Base-by-base conservation (phyloP, 352 stramenopile genomes). In the Saprolegnia parasitica region DNA sequence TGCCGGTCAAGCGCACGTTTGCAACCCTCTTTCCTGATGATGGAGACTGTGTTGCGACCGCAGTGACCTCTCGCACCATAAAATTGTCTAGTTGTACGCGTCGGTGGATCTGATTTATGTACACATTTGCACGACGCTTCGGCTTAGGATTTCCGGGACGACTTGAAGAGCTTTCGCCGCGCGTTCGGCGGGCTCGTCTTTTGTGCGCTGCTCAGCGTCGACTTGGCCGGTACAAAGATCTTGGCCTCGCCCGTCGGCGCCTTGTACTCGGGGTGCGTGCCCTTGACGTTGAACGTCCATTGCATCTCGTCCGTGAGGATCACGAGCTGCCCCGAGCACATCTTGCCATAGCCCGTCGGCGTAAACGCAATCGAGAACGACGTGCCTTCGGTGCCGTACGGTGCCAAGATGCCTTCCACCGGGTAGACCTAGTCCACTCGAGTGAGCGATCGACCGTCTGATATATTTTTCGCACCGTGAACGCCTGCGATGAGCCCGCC, bases 201-300 rank as follows among this genome's bases (percentile, higher is more conserved):
- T 24, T 70, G 62, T 2, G 52, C 24, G 35, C 52, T 60, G 54
- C 46, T 49, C 13, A n/a, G 2, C 23, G 6, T 61, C 16, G 52
- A 60, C 35, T 60, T 60, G 3, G 24, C 13, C 8, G 46, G 60
- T 4, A 54, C 47, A 26, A 49, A 61, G 16, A 70, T 52, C 50
- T 70, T 70, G 39, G 63, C 46, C 47, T 70, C 63, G 24, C 63
- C 63, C 26, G 62, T 45, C 11, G 63, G 63, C n/a, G 55, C 55
- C 54, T 72, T 72, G 73, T 76, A 78, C 56, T 94, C 85, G 0
- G 91, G 90, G 45, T 95, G 95, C 15, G 78, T 87, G 21, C 90
- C 90, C 60, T 92, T 92, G 26, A 97, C 84, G 29, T 96, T 89
- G 76, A 97, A 97, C 45, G 85, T 96, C 91, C 91, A 97, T 75